phyloP scores from a whole-genome alignment of 352 stramenopile genomes.

The Phytophthora hybrid region DNA sequence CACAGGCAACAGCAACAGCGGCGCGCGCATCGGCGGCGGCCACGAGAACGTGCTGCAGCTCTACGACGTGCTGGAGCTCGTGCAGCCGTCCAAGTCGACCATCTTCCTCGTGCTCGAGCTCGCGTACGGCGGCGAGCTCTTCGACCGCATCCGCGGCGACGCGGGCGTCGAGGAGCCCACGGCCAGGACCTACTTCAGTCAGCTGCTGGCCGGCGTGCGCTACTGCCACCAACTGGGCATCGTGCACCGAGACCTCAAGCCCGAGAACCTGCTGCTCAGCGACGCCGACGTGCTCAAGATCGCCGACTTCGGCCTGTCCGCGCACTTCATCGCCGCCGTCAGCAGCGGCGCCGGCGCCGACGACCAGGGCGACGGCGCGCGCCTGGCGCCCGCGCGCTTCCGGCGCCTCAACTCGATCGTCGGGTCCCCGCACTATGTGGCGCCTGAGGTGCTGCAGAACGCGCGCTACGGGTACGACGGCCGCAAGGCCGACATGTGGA shows the following conservation, averaged over 20 bases:
- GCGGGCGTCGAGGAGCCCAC: slow-evolving; percentile 78
- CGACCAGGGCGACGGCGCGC: slow-evolving; percentile 43
- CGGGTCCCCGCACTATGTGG: slow-evolving; percentile 97
- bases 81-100: slow-evolving; percentile 95
- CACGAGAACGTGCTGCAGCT: slow-evolving; percentile 96
- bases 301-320: slow-evolving; percentile 95
- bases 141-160: slow-evolving; percentile 93
- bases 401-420: slow-evolving; percentile 95
- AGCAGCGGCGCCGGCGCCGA: slow-evolving; percentile 58
- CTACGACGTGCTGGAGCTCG: slow-evolving; percentile 96
- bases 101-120: slow-evolving; percentile 95
- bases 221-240: slow-evolving; percentile 94
- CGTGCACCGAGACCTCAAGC: slow-evolving; percentile 96
- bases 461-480: slow-evolving; percentile 92
- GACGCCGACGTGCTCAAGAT: slow-evolving; percentile 94
- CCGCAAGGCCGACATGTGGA: slow-evolving; percentile 95
- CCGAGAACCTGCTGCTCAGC: slow-evolving; percentile 96
- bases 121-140: slow-evolving; percentile 91
- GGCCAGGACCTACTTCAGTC: slow-evolving; percentile 89
- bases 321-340: slow-evolving; percentile 89
- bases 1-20: slow-evolving; percentile 82
- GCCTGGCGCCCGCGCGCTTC: slow-evolving; percentile 59
- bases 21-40: slow-evolving; percentile 77
- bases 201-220: slow-evolving; percentile 89
- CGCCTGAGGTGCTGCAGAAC: slow-evolving; percentile 95